Evolutionary conservation across 148 eudicot genomes (phyloP).

Genomic region (Nyssa sinensis): DNA sequence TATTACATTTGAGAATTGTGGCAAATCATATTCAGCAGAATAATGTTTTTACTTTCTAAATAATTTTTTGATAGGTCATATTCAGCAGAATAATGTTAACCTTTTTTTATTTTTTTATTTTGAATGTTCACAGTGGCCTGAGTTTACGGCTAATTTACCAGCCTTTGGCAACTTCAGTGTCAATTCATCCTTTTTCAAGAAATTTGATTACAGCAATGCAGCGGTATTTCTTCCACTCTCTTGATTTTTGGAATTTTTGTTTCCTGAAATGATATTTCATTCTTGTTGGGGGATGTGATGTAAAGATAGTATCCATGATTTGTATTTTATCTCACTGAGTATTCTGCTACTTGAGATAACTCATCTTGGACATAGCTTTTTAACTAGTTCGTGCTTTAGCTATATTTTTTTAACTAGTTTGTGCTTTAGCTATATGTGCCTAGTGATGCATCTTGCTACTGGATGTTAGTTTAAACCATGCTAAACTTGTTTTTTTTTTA

Average conservation of each 20-base stretch:
- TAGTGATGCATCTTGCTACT: too few species aligned
- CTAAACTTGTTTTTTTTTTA: too few species aligned
- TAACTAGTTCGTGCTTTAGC: too few species aligned
- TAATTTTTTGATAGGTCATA: background rate
- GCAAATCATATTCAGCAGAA: background rate
- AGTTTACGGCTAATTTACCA: constrained; percentile 57
- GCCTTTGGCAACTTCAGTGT: constrained; percentile 53
- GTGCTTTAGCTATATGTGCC: too few species aligned
- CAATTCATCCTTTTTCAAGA: constrained; percentile 79
- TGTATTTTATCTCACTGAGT: too few species aligned
- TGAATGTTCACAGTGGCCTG: constrained; percentile 66
- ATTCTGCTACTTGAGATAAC: background rate
- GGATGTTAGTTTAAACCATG: too few species aligned
- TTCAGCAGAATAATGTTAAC: background rate
- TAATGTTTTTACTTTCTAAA: too few species aligned
- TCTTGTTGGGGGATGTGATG: background rate
- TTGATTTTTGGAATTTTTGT: background rate
- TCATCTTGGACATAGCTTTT: background rate
- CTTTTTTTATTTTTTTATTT: background rate
- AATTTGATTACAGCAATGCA: constrained; percentile 78
- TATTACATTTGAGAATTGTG: background rate
- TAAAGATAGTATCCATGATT: too few species aligned
- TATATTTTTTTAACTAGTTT: too few species aligned
- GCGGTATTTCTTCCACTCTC: constrained; percentile 42
- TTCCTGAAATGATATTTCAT: background rate